These are phyloP conservation scores for Mortierella claussenii DNA, from an alignment of 192 early-diverging fungal species.

Conservation along the genomic window DNA sequence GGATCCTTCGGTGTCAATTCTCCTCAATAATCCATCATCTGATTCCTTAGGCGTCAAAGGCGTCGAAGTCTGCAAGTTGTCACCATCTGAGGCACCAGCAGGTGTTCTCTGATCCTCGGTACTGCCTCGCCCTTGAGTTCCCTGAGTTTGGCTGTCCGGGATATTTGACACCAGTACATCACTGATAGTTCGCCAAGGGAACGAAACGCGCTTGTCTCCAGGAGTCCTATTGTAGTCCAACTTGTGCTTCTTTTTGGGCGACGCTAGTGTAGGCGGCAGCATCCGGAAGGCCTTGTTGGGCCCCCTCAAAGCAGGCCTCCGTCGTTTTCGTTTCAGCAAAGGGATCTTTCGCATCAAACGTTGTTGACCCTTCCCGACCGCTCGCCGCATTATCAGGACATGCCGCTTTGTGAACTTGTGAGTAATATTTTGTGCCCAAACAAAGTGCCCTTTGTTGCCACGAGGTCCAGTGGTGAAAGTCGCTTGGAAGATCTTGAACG, in stretches of 20 bases:
- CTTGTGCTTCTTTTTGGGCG: conserved; percentile 11
- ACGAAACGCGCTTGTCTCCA: not conserved
- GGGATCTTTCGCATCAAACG: conserved; percentile 6
- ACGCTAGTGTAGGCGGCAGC: not conserved
- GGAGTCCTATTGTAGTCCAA: not conserved
- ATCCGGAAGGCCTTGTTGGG: conserved; percentile 1
- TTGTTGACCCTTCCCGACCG: conserved; percentile 4
- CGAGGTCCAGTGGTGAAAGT: conserved; percentile 22
- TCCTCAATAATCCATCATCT: too few species aligned
- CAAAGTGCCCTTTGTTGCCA: conserved; percentile 14
- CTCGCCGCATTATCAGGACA: conserved; percentile 20
- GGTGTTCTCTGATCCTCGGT: too few species aligned
- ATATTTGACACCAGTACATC: not conserved
- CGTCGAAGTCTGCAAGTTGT: too few species aligned
- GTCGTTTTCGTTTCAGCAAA: not conserved
- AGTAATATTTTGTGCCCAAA: conserved; percentile 35
- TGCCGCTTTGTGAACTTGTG: conserved; percentile 28
- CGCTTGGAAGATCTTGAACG: conserved; percentile 21
- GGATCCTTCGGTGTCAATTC: too few species aligned
- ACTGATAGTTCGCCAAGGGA: not conserved
- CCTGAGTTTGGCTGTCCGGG: too few species aligned
- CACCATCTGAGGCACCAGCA: too few species aligned
- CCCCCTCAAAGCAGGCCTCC: not conserved
- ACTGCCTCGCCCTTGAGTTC: too few species aligned
- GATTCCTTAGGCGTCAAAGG: too few species aligned